A percentile compares a stretch with the other conserved stretches of the same genome.
Evolutionary conservation across 176 grass and related monocot species (phyloP).

Genomic region (Tillandsia leiboldiana): DNA sequence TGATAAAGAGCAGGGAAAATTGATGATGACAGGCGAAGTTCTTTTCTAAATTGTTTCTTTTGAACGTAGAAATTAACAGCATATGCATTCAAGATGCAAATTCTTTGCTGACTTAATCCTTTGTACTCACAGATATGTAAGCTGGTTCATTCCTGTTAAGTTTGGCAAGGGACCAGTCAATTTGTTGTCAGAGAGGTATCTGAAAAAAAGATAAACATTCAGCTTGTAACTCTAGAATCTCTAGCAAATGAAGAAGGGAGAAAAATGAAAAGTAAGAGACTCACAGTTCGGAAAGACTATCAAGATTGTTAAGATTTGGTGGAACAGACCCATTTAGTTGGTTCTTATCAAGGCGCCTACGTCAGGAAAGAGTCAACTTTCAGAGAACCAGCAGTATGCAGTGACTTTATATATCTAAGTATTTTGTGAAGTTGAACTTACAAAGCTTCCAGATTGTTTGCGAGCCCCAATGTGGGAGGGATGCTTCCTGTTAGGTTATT

Average conservation of each 20-base stretch:
- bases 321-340: too few species aligned
- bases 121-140: slow-evolving; percentile 13
- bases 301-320: too few species aligned
- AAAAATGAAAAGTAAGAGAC: too few species aligned
- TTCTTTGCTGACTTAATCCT: neutral
- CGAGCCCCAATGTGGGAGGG: slow-evolving; percentile 10
- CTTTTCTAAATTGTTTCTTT: too few species aligned
- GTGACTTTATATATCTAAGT: too few species aligned
- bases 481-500: slow-evolving; percentile 19
- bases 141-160: slow-evolving; percentile 11
- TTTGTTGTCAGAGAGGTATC: slow-evolving; percentile 9
- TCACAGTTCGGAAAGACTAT: too few species aligned
- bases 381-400: too few species aligned
- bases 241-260: neutral
- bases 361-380: too few species aligned
- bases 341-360: too few species aligned
- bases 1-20: too few species aligned
- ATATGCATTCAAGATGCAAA: neutral
- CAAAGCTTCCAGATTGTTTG: slow-evolving; percentile 2
- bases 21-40: too few species aligned
- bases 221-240: neutral
- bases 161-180: slow-evolving; percentile 18
- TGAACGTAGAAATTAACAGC: too few species aligned
- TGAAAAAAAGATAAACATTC: neutral
- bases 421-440: slow-evolving; percentile 2